phyloP scores from a whole-genome alignment of 1,139 yeast species.

The Candida glucosophila region DNA sequence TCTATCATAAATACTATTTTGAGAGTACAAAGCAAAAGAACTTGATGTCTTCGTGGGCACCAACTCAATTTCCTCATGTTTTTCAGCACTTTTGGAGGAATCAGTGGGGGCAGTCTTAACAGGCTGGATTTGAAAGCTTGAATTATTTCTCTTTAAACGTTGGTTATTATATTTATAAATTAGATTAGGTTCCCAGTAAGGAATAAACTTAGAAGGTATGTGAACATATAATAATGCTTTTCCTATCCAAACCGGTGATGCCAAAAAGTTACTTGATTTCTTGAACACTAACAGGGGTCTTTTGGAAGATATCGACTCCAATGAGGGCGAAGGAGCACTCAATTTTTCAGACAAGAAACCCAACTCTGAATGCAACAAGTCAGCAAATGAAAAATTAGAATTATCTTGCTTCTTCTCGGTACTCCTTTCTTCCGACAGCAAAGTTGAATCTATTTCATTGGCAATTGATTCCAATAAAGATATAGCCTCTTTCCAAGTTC shows the following conservation, averaged over 20 bases:
- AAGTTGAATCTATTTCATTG: not conserved
- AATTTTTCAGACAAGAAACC: not conserved
- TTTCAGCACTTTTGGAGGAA: too few species aligned
- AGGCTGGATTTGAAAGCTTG: constrained; percentile 14
- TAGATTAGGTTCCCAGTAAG: constrained; percentile 31
- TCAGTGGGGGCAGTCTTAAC: too few species aligned
- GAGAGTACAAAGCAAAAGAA: too few species aligned
- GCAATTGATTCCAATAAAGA: too few species aligned
- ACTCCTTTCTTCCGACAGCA: constrained; percentile 1
- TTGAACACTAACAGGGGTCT: constrained; percentile 18
- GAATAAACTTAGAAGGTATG: constrained; percentile 28
- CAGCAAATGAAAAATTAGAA: not conserved
- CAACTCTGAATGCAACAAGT: not conserved
- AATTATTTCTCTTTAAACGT: constrained; percentile 14
- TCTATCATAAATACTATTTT: constrained; percentile 26
- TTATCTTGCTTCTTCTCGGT: constrained; percentile 2
- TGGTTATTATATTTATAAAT: constrained; percentile 29
- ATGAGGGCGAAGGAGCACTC: not conserved
- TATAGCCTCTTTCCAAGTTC: too few species aligned
- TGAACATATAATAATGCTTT: constrained; percentile 23
- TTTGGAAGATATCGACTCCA: constrained; percentile 14
- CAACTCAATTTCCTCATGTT: too few species aligned
- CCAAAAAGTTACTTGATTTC: constrained; percentile 30
- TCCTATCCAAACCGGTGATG: constrained; percentile 28
- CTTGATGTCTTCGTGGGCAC: too few species aligned